A percentile compares a stretch with the other conserved stretches of the same genome.
Conservation (phyloP, 768 basidiomycete genomes). For the Ramaria rubella region DNA sequence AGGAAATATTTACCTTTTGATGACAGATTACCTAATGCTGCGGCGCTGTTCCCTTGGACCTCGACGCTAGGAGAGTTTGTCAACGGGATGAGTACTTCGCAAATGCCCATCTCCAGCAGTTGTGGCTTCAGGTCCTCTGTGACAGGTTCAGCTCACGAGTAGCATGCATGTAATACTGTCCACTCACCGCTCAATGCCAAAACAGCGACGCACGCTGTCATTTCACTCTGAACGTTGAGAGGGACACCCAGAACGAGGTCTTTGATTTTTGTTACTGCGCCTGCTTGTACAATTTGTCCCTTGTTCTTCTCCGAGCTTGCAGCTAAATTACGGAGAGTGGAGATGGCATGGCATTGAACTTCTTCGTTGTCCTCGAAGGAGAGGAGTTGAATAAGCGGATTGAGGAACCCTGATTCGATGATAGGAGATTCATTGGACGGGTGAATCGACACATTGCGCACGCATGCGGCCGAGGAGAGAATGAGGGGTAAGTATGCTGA, state of each 20-base stretch:
- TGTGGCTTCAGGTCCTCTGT: constrained; percentile 95
- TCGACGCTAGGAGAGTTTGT: constrained; percentile 96
- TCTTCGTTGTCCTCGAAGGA: constrained; percentile 99
- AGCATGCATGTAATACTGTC: not conserved
- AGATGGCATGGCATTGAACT: constrained; percentile 98
- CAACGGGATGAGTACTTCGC: constrained; percentile 92
- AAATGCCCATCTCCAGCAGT: constrained; percentile 95
- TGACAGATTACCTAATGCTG: constrained; percentile 93
- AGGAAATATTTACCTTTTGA: constrained; percentile 69
- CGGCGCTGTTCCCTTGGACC: constrained; percentile 97
- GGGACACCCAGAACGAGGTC: constrained; percentile 93
- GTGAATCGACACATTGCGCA: constrained; percentile 98
- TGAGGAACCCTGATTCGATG: constrained; percentile 95
- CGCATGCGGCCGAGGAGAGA: constrained; percentile 95
- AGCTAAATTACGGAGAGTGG: constrained; percentile 91
- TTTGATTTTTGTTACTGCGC: constrained; percentile 94
- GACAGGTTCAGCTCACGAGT: not conserved
- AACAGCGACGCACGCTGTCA: constrained; percentile 98
- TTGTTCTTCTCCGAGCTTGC: constrained; percentile 99
- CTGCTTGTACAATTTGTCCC: constrained; percentile 94
- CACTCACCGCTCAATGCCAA: constrained; percentile 85
- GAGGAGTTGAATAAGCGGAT: constrained; percentile 90
- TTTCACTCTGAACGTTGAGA: constrained; percentile 96
- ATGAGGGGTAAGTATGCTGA: constrained; percentile 97
- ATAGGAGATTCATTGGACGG: constrained; percentile 98